Evolutionary conservation across 129 eudicot genomes (phyloP).

Genomic region (Calendula officinalis): DNA sequence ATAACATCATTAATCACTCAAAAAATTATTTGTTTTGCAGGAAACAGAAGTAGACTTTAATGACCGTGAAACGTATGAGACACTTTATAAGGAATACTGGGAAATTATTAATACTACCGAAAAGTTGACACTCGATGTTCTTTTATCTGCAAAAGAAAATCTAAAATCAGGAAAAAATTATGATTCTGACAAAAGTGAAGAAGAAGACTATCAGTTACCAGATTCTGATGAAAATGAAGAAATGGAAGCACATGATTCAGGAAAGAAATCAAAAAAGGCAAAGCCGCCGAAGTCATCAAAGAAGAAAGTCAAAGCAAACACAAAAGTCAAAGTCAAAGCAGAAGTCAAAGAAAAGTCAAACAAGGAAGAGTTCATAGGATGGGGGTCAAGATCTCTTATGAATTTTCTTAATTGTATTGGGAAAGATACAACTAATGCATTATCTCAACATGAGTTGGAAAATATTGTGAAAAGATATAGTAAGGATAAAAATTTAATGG

Average conservation of each 20-base stretch:
- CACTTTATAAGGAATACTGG: conserved; percentile 77
- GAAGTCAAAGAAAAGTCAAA: conserved; percentile 23
- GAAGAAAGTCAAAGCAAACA: conserved; percentile 21
- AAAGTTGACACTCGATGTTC: conserved; percentile 45
- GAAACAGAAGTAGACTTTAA: conserved; percentile 53
- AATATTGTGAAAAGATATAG: conserved; percentile 48
- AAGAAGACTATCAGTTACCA: conserved; percentile 25
- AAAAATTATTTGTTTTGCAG: conserved; percentile 40
- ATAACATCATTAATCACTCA: background rate
- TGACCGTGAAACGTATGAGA: conserved; percentile 63
- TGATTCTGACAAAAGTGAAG: conserved; percentile 41
- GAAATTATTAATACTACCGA: conserved; percentile 49
- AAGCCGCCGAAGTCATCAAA: conserved; percentile 24
- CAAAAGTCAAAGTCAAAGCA: conserved; percentile 9
- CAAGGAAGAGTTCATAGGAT: conserved; percentile 56
- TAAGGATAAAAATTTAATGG: conserved; percentile 51
- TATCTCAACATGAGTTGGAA: conserved; percentile 59
- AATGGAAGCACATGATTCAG: conserved; percentile 18
- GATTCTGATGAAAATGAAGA: conserved; percentile 34
- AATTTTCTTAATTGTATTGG: conserved; percentile 60
- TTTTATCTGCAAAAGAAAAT: conserved; percentile 37
- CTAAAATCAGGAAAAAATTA: conserved; percentile 34
- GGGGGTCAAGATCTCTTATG: conserved; percentile 67
- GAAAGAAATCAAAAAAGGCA: conserved; percentile 30
- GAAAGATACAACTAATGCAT: conserved; percentile 32